phyloP scores from a whole-genome alignment of 2,329 filamentous ascomycete species.

The Pyrenophora seminiperda region DNA sequence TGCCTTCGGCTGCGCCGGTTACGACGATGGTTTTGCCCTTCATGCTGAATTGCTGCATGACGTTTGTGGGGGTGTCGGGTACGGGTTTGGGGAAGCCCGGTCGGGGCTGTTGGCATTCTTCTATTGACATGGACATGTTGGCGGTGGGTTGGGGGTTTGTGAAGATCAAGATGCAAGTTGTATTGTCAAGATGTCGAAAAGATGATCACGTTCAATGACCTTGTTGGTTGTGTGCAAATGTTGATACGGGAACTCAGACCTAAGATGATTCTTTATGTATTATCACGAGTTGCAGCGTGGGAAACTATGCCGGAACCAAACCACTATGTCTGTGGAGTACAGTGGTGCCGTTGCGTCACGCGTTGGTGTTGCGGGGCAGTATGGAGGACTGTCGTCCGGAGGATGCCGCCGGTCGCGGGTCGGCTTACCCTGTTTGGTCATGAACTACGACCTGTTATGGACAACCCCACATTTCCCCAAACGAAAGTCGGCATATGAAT shows the following conservation, averaged over 20 bases:
- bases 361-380: slow-evolving; percentile 28
- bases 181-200: background rate
- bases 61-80: slow-evolving; percentile 35
- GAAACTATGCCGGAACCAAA: background rate
- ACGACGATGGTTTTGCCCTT: slow-evolving; percentile 51
- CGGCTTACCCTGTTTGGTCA: slow-evolving; percentile 21
- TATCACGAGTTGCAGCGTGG: too few species aligned
- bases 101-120: slow-evolving; percentile 33
- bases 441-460: background rate
- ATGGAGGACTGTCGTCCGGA: slow-evolving; percentile 29
- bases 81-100: slow-evolving; percentile 35
- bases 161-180: background rate
- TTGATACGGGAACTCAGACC: too few species aligned
- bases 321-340: background rate
- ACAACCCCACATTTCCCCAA: background rate
- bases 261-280: background rate
- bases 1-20: slow-evolving; percentile 58
- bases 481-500: too few species aligned
- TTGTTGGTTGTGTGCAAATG: too few species aligned
- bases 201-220: background rate
- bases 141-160: slow-evolving; percentile 6
- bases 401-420: slow-evolving; percentile 4
- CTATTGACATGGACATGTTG: slow-evolving; percentile 44
- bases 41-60: slow-evolving; percentile 41
- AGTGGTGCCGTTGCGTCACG: slow-evolving; percentile 19